These are phyloP conservation scores for Lactuca sativa DNA, from an alignment of 129 eudicot genomes.

Conservation along the genomic window DNA sequence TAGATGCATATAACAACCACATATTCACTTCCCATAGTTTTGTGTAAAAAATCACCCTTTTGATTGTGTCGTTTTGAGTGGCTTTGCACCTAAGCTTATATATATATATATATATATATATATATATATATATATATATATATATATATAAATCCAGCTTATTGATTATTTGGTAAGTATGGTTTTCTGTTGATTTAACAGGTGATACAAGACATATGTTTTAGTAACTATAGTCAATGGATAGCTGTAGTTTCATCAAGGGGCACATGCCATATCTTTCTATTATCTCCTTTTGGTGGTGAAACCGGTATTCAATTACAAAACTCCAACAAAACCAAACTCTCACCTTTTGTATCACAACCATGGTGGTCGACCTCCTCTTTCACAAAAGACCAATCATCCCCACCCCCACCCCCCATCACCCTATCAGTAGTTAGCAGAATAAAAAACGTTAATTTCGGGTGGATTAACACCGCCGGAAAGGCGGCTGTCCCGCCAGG, in stretches of 20 bases:
- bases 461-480: constrained; percentile 89
- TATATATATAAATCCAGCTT: not conserved
- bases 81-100: too few relatives aligned
- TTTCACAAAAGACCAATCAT: constrained; percentile 50
- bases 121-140: too few relatives aligned
- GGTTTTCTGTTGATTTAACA: constrained; percentile 33
- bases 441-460: constrained; percentile 68
- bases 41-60: too few relatives aligned
- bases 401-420: constrained; percentile 56
- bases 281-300: constrained; percentile 88
- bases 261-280: constrained; percentile 91
- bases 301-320: constrained; percentile 66
- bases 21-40: too few relatives aligned
- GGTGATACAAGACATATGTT: constrained; percentile 97
- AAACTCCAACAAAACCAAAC: constrained; percentile 41
- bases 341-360: constrained; percentile 44
- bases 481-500: constrained; percentile 69
- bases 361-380: constrained; percentile 97
- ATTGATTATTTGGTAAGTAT: not conserved
- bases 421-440: constrained; percentile 84
- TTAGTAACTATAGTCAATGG: constrained; percentile 92
- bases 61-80: too few relatives aligned
- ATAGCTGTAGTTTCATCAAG: constrained; percentile 82
- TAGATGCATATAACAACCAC: too few relatives aligned
- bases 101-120: too few relatives aligned